Evolutionary conservation across 2,329 filamentous ascomycete genomes (phyloP), one percentile per base, ranked within the genome.

Genomic region (Colletotrichum endophyticum): DNA sequence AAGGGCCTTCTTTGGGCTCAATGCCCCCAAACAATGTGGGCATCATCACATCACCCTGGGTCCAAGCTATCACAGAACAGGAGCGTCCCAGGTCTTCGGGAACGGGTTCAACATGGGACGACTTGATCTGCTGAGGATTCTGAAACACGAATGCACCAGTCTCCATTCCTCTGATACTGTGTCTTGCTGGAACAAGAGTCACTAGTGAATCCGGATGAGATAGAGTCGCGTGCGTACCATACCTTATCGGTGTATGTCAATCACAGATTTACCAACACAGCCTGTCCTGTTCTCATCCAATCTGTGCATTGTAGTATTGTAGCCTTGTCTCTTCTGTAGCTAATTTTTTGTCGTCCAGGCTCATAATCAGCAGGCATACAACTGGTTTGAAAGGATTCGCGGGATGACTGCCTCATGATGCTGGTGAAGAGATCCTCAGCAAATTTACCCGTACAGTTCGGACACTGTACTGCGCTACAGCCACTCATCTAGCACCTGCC

Each of bases 1-100:
- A 72, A 34, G 72, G 61, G 39, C 67, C 67, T 62, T 53, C 69
- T 44, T 27, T 34, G 34, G 63, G 32, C 56, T 28, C 57, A 49
- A 7, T 67, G 22, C 19, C 28, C 73, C 69, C 32, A 44, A 56
- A 39, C 68, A 66, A 53, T 66, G 53, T 72, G 36, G 69, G 73
- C 73, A 75, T 72, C 70, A 73, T 68, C 69, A 57, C 70, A 75
- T 73, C 70, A 59, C 73, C 28, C 63, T 44, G 56, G 63, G 63
- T 57, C 56, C 30, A 59, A 57, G 63, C 63, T 64, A 34, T 44
- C 27, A 62, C 49, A 32, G 36, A 72, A 66, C 61, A 62, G 53
- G 39, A 59, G 61, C 53, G 36, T 49, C 68, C 32, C 49, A 72
- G 61, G 32, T 53, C 32, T 27, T 67, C 19, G 63, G 64, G 34